Base-by-base conservation (phyloP, 805 yeast species). In the Metschnikowia gruessii region DNA sequence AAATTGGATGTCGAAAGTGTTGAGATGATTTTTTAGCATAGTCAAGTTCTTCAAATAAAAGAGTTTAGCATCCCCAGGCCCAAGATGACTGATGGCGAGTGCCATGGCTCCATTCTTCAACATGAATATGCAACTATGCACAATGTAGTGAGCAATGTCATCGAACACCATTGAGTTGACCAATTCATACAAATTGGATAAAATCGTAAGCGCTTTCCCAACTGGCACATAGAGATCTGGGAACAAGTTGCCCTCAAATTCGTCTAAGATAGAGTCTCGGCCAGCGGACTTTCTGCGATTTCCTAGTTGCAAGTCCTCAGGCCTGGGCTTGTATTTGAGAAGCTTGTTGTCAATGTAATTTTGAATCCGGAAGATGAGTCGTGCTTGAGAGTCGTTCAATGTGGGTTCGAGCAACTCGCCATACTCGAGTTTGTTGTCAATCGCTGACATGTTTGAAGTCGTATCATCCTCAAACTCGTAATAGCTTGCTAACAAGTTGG, bases 111-210 rank as follows among this genome's bases (percentile, higher is more conserved):
- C 84, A 13, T 64, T 64, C 45, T 77, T 76, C 55, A 89, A 65
- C 6, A 94, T 80, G 13, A 68, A 58, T 31, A 89, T 77, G 56
- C 94, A 83, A 37, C 85, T 77, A 60, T 87, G 96, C 3, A 92
- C 86, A 43, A 89, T 82, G 46, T 85, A 81, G 62, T 89, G 96
- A 0, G 97, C 96, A 53, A 91, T 67, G 59, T 88, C 96, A 61
- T 89, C 96, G 66, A 91, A 92, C 1, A 89, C 86, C 11, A 76
- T 68, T 2, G 91, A 81, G 53, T 84, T 83, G 31, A 92, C 78
- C 56, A 90, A 70, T 57, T 87, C 95, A 60, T 88, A 87, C 18
- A 91, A 84, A 60, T 81, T 85, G 29, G 89, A 82, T 26, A 91
- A 68, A 5, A 92, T 66, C 0, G 83, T 76, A 36, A 90, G 66